Base-by-base conservation (phyloP, 345 rosid species). In the Aurinia saxatilis region DNA sequence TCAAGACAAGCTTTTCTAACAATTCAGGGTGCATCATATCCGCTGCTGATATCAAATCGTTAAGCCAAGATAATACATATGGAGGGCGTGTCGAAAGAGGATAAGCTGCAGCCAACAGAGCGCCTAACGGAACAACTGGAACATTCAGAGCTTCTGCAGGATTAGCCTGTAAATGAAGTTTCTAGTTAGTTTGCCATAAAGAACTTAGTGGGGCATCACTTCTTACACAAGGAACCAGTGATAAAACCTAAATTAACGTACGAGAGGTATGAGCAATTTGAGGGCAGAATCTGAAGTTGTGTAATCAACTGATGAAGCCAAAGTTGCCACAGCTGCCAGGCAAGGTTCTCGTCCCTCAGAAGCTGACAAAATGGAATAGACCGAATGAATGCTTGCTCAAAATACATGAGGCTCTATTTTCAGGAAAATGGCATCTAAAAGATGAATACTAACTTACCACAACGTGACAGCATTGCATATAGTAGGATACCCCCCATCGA, bases 11-110 rank as follows among this genome's bases (percentile, higher is more conserved):
- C 84, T 87, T 93, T 68, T 93, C 76, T 65, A 93, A 75, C 82
- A 84, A 41, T 71, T 90, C 96, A 13, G 96, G 97, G 77, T 84
- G 95, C 99, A 93, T 90, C 99, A 93, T 93, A 78, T 87, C 97
- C 38, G 82, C 77, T 51, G 96, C 82, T 60, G 99, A 87, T 82
- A 93, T 85, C 74, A 87, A 68, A 61, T 81, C 11, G 67, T 80
- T 87, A 63, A 93, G 84, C 99, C 97, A 93, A 67, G 96, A 79
- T 59, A 93, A 77, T 17, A 79, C 83, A 61, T 86, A 86, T 46
- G 95, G 96, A 67, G 98, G 89, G 10, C 74, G 81, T 12, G 86
- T 50, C 2, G 95, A 85, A 73, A 90, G 90, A 75, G 99, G 97
- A 82, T 73, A 85, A 55, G 91, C 84, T 41, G 99, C 91, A 13